Evolutionary conservation across 2,329 filamentous ascomycete species (phyloP), one percentile per base, ranked within the genome.

Genomic region (Penicillium aurantiogriseum): DNA sequence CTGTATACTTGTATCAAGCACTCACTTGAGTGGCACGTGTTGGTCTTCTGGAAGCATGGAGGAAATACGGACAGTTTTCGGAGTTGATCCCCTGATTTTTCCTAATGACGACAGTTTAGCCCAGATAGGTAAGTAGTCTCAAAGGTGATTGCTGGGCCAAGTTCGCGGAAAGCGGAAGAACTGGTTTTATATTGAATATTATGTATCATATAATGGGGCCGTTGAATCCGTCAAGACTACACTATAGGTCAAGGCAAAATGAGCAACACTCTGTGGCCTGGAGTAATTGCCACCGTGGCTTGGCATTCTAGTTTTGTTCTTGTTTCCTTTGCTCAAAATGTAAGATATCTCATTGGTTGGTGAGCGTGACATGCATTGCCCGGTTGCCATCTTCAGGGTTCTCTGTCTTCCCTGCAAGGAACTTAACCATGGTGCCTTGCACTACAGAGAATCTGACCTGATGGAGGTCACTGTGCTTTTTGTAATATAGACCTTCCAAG

Each of bases 401-500:
- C 29, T 31, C 29, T 31, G 4, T 23, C 15, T 13, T 31, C 9
- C 5, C 17, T 29, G 21, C 13, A 25, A 42, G 13, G 39, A 25
- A 42, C 39, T 42, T 25, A 7, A 6, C 2, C 13, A 42, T 13
- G 13, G 13, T 25, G 23, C 39, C 17, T 42, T 17, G 13, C 23
- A 25, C 19, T 17, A 25, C 13, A 42, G 21, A 23, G 21, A 23
- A 17, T 25, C 13, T 3, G 21, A 5, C 19, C 19, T 15, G 39
- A 42, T 42, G 4, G 19, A 23, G 19, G 3, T 2, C 4, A 9
- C 21, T 17, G 13, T 23, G 11, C 19, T 13, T 8, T 13, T 45
- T 29, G 17, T 13, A 45, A n/a, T n/a, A 19, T n/a, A 44, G 9
- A 76, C 8, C 17, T 36, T 36, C 15, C 15, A 35, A 36, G 6